phyloP scores from a whole-genome alignment of 441 rosid genomes.

The Populus hybrid region DNA sequence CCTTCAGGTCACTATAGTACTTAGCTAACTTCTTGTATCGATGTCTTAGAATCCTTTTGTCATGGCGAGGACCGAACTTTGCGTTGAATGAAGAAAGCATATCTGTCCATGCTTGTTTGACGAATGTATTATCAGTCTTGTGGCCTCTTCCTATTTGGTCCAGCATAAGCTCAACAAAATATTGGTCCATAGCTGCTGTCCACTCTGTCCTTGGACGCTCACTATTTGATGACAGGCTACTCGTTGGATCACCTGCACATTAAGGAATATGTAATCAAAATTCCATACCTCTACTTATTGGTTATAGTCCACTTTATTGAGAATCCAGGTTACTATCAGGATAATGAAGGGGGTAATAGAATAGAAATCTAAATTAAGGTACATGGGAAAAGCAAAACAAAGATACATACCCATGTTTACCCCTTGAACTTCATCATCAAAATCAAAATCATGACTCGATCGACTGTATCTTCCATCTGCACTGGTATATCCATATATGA shows the following conservation, averaged over 20 bases:
- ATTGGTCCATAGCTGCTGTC: slow-evolving; percentile 72
- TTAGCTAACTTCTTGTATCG: slow-evolving; percentile 68
- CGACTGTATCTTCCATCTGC: slow-evolving; percentile 95
- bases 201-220: slow-evolving; percentile 70
- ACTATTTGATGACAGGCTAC: slow-evolving; percentile 25
- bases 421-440: slow-evolving; percentile 64
- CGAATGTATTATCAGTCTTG: slow-evolving; percentile 48
- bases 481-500: slow-evolving; percentile 68
- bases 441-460: slow-evolving; percentile 83
- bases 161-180: slow-evolving; percentile 71
- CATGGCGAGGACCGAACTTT: slow-evolving; percentile 62
- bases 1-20: slow-evolving; percentile 52
- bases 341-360: background rate
- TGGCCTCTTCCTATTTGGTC: slow-evolving; percentile 76
- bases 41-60: slow-evolving; percentile 75
- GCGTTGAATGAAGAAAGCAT: slow-evolving; percentile 71
- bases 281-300: background rate
- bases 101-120: slow-evolving; percentile 76
- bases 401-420: slow-evolving; percentile 46
- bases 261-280: slow-evolving; percentile 8
- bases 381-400: slow-evolving; percentile 1
- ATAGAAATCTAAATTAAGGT: background rate
- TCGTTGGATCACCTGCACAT: slow-evolving; percentile 50
- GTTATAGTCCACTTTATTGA: background rate
- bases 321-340: background rate